A percentile compares a stretch with the other conserved stretches of the same genome.
Conservation (phyloP, 2,329 filamentous ascomycete species). For the Atkinsonella texensis region DNA sequence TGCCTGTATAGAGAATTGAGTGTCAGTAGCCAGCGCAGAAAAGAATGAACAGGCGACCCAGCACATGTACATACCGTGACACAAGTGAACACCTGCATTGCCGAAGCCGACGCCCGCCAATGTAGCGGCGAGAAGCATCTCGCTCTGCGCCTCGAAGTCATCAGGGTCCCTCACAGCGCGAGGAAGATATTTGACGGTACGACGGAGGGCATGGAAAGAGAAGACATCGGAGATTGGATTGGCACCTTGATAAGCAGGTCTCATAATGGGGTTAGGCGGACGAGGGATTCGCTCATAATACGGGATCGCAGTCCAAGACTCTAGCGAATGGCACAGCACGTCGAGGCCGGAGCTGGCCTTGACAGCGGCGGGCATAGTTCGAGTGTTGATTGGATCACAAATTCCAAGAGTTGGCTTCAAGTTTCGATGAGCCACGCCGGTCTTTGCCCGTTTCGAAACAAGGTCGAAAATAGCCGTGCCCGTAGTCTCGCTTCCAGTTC, state of each 20-base stretch:
- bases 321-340: conserved; percentile 87
- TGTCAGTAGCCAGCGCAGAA: neutral
- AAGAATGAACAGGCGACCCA: neutral
- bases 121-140: conserved; percentile 93
- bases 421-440: conserved; percentile 87
- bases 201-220: conserved; percentile 70
- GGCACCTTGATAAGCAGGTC: conserved; percentile 91
- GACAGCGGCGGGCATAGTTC: conserved; percentile 90
- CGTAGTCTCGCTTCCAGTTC: conserved; percentile 86
- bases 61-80: conserved; percentile 35
- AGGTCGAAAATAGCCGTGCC: conserved; percentile 98
- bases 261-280: conserved; percentile 76
- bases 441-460: conserved; percentile 81
- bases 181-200: conserved; percentile 85
- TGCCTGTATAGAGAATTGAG: conserved; percentile 38
- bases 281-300: conserved; percentile 76
- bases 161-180: conserved; percentile 78
- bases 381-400: conserved; percentile 74
- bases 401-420: conserved; percentile 93
- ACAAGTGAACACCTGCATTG: conserved; percentile 86
- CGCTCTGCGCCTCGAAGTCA: conserved; percentile 80
- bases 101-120: conserved; percentile 93
- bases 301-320: conserved; percentile 96
- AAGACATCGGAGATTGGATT: conserved; percentile 98
- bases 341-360: conserved; percentile 87